Evolutionary conservation across 169 alveolate species (phyloP), one percentile per base, ranked within the genome.

Genomic region (Cryptosporidium meleagridis): DNA sequence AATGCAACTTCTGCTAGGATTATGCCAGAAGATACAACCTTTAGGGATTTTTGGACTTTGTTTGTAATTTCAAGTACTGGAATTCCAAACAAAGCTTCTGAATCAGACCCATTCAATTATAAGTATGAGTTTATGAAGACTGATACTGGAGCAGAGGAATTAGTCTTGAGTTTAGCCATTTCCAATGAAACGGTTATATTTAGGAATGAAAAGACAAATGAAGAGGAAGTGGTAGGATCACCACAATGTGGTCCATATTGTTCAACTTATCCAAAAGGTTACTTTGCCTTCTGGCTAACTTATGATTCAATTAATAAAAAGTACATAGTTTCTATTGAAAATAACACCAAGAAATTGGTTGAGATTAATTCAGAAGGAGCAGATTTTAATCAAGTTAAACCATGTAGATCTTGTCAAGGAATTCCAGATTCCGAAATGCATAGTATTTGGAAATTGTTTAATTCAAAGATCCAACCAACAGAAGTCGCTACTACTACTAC

Each of bases 231-330:
- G 0, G 59, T 41, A 9, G 89, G 31, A 21, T 59, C 89, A 0
- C 89, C 89, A 61, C 89, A 80, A 33, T 80, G 89, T 62, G 89
- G 89, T 80, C 89, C 89, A 7, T 80, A 62, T 31, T 80, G 89
- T 23, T 80, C 89, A 8, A 80, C 89, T n/a, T 80, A 80, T 65
- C 89, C 89, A 39, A 48, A 48, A 8, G 89, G 89, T 4, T 80
- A 39, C 18, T 80, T 80, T 80, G 73, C 89, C 6, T 80, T 80
- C 44, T 80, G 89, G 89, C 7, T 80, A 6, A 65, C 65, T n/a
- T 80, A 29, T 12, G 89, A 80, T 23, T 80, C 89, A 2, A 18
- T 26, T 7, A 26, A 14, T 9, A 80, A 58, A 18, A 62, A 62
- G 51, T 80, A 80, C 16, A 29, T 80, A 7, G 41, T 80, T 80